Evolutionary conservation across 2,329 filamentous ascomycete species (phyloP), one percentile per base, ranked within the genome.

Genomic region (Xylariaceae sp.): DNA sequence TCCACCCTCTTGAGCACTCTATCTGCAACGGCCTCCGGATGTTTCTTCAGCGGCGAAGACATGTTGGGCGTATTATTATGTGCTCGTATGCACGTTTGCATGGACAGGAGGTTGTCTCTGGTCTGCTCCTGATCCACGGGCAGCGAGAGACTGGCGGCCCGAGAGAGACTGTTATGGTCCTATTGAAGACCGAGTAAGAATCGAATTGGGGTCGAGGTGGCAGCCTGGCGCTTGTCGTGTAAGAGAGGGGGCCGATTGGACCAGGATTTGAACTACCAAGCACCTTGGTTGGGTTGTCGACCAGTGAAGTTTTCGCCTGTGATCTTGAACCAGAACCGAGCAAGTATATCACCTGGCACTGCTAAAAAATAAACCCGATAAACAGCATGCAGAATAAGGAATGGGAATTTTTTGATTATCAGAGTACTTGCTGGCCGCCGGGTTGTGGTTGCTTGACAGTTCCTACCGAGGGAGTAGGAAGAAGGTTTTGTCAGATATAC

Each of bases 1-100:
- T 86, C 81, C 46, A 79, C 81, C 65, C 83, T 71, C 63, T 81
- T 81, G 56, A 86, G 71, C 40, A 87, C 80, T 62, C 76, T 77
- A 60, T 83, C 81, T 38, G 71, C 78, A 39, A 82, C 78, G 54
- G 68, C 74, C 57, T 81, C 77, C 26, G 78, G 76, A 55, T 81
- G 74, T 52, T 74, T 73, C 63, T 77, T 77, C 64, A 74, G 73
- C 44, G 76, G 74, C 51, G 76, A 80, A 54, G 75, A 67, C 76
- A 80, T 80, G 53, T 46, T 68, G 19, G 21, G 7, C 21, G 21
- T 24, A 24, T 24, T 6, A 6, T 11, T 24, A 24, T 28, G 5
- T 28, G 26, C 21, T 24, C 11, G 21, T 6, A 7, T 28, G 26
- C 8, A 5, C 13, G 36, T 29, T 53, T 58, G 50, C 51, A 50